These are phyloP conservation scores for Coemansia sp. DNA, from an alignment of 192 early-diverging fungal genomes.

Conservation along the genomic window DNA sequence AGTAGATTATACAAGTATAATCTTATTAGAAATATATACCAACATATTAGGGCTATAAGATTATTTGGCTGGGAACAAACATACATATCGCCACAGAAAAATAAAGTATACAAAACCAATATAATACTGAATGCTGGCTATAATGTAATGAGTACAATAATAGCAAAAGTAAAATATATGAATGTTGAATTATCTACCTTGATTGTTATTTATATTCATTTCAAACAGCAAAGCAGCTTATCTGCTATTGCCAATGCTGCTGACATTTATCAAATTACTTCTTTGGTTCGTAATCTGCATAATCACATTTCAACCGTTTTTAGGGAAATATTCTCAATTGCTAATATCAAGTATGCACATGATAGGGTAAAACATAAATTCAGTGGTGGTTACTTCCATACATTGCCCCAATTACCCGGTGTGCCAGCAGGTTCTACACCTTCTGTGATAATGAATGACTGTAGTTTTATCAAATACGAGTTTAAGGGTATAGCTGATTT, in stretches of 20 bases:
- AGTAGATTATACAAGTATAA: neutral
- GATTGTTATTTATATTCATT: conserved; percentile 11
- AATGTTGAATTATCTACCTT: neutral
- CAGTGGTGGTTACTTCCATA: neutral
- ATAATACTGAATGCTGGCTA: conserved; percentile 32
- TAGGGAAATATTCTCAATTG: neutral
- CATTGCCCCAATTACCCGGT: neutral
- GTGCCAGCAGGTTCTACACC: conserved; percentile 10
- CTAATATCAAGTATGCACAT: neutral
- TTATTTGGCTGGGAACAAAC: conserved; percentile 45
- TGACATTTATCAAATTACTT: conserved; percentile 11
- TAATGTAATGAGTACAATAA: conserved; percentile 4
- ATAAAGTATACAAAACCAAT: neutral
- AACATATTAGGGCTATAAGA: conserved; percentile 16
- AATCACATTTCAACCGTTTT: neutral
- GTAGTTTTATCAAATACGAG: conserved; percentile 10
- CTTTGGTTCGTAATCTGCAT: neutral
- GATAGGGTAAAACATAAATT: neutral
- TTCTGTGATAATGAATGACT: neutral
- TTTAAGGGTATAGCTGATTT: conserved; percentile 10
- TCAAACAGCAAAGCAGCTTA: neutral
- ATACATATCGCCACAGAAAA: conserved; percentile 5
- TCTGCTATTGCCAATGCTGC: conserved; percentile 13
- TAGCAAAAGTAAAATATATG: neutral
- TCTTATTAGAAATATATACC: neutral